Evolutionary conservation across 768 basidiomycete genomes (phyloP), one percentile per base, ranked within the genome.

Genomic region (Podaxis sp.): DNA sequence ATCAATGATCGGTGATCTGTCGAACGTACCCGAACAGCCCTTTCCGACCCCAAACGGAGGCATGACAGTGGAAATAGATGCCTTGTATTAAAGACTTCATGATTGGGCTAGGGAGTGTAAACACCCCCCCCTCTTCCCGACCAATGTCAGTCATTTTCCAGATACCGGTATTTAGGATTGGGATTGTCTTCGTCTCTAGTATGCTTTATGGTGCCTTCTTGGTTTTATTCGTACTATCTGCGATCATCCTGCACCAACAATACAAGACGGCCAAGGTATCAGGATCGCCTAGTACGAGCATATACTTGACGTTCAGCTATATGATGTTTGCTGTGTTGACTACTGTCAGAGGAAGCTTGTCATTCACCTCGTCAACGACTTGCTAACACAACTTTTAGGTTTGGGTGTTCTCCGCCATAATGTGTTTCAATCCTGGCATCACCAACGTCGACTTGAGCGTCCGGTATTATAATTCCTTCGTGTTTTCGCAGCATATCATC

Each of bases 151-250:
- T 19, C 12, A 22, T 28, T 24, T 51, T 51, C 49, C 8, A 24
- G 5, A 24, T 24, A 8, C 49, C 49, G 3, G 26, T 28, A 9
- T 51, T 51, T 22, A 51, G 24, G 24, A 28, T 40, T 11, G 59
- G 59, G 11, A 39, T 60, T 15, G 44, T 60, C 9, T 60, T 60
- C 59, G 38, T 60, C 8, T 33, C 49, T 22, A 60, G 42, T 13
- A 15, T 49, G n/a, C 28, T 60, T 15, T 60, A 60, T 24, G 59
- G 59, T 9, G 38, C 19, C 19, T 60, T 39, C 49, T 19, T 52
- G 9, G 51, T 60, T 13, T 40, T 60, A 17, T 60, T 60, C 48
- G 26, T 52, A 0, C 36, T 60, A 11, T 60, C 59, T n/a, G 39
- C 38, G 11, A 12, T 52, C n/a, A 15, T 60, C 33, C 59, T 60